Base-by-base conservation (phyloP, 2,329 filamentous ascomycete species). In the Conoideocrella luteorostrata region DNA sequence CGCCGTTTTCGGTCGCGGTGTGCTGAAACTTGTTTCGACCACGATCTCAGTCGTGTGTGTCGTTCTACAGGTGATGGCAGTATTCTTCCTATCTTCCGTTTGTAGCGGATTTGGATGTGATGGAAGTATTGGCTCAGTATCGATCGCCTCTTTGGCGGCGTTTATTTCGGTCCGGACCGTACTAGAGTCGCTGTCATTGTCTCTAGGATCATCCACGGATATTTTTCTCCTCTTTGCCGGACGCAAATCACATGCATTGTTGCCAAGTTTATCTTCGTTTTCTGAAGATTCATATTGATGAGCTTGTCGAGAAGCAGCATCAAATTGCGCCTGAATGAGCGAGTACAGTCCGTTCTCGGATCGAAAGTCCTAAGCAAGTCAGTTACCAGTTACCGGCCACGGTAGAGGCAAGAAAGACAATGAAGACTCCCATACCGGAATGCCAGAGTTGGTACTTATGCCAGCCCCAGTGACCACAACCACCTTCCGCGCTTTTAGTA, bases 381-480 rank as follows among this genome's bases (percentile, higher is more conserved):
- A 59, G 52, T 33, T 29, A 33, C 41, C 17, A 26, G 18, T 36
- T 15, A 39, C 22, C 7, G 32, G 20, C 10, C 17, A 39, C 23
- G 15, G n/a, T 37, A 24, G 28, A 41, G 15, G 46, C 35, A 15
- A 5, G 26, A 17, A n/a, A 18, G 10, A 9, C 3, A 20, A 5
- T 20, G 7, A 29, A 32, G 13, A 11, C 12, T 23, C 11, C 41
- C 59, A 48, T 68, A 86, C 83, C 40, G 83, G 83, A 57, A 87
- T 87, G 44, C 84, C 84, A 49, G 81, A 86, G 58, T 86, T 87
- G 40, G 84, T 87, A 57, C 81, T 85, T 57, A 87, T 87, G 41
- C 83, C 83, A 39, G 83, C 83, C 39, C 84, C 83, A 1, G 84
- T 87, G 24, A 87, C 70, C 17, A 87, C 77, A 7, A 87, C 72